These are phyloP conservation scores for Euphorbia tirucalli DNA, from an alignment of 345 rosid species.

Conservation along the genomic window DNA sequence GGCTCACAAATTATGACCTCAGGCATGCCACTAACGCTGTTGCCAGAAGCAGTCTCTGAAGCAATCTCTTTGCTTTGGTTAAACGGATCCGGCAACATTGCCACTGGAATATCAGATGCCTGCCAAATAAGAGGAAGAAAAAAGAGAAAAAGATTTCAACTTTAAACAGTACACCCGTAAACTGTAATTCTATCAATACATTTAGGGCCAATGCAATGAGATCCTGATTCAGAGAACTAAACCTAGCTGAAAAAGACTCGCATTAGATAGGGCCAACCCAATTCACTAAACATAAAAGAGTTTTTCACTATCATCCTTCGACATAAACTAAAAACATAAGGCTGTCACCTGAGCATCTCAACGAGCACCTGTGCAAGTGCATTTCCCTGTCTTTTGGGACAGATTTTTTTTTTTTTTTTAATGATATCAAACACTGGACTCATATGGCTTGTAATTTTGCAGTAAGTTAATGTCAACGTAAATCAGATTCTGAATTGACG, in stretches of 20 bases:
- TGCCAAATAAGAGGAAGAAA: conserved; percentile 15
- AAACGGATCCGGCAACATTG: conserved; percentile 36
- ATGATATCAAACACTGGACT: background rate
- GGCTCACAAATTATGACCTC: conserved; percentile 12
- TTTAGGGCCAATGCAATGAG: background rate
- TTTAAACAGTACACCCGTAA: background rate
- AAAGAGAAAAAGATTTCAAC: background rate
- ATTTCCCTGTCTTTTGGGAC: background rate
- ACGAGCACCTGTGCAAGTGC: background rate
- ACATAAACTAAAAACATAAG: background rate
- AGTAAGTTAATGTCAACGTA: background rate
- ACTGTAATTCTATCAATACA: too few relatives aligned
- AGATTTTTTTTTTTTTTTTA: background rate
- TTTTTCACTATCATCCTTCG: background rate
- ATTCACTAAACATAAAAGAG: background rate
- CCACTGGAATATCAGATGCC: conserved; percentile 44
- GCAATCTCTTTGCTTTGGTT: conserved; percentile 14
- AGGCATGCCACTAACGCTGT: conserved; percentile 14
- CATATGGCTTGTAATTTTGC: background rate
- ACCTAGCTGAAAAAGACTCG: background rate
- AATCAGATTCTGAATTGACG: background rate
- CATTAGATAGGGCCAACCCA: background rate
- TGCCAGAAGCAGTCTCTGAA: too few relatives aligned
- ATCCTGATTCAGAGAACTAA: conserved; percentile 1
- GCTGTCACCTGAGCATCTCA: background rate